Evolutionary conservation across 73 alveolate species (phyloP), one percentile per base, ranked within the genome.

Genomic region (Blepharisma stoltei): DNA sequence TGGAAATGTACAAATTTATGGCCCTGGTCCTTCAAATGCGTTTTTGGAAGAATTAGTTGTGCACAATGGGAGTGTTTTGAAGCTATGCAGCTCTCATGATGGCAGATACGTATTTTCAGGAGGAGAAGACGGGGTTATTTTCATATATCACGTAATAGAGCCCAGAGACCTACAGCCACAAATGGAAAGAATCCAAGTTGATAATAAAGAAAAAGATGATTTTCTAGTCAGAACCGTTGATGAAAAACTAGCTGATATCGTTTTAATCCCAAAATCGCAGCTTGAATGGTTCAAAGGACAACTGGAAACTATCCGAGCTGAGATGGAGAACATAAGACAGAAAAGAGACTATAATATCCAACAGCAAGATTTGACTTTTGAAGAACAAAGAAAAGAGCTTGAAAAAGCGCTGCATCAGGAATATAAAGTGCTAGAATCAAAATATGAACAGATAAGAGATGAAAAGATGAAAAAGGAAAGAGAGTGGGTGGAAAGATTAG

Each of bases 71-170:
- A 92, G 86, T 46, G 87, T 93, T 6, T 82, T 93, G 32, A 78
- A 84, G 78, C 77, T 93, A 7, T 75, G 89, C 4, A 66, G 85
- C 50, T 88, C 96, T 52, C 94, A 96, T n/a, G 98, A 90, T 79
- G 88, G 90, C 9, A 83, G 96, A 66, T 90, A 81, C 55, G 83
- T 93, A 38, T 93, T 93, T 69, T 84, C 96, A 14, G 78, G 93
- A 5, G 98, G 98, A 20, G 69, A 82, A 20, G 98, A 93, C 77
- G 98, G 98, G 0, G 71, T 90, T n/a, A 18, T 93, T 9, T 88
- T 93, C 78, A 87, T 90, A 38, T 90, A 55, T 70, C 52, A 83
- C 66, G 89, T 90, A 0, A 73, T 84, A 21, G 96, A 90, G 86
- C 66, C 86, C 7, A 44, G 82, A 0, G 89, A 80, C 11, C 53